Base-by-base conservation (phyloP, 805 yeast species). In the Yarrowia deformans region DNA sequence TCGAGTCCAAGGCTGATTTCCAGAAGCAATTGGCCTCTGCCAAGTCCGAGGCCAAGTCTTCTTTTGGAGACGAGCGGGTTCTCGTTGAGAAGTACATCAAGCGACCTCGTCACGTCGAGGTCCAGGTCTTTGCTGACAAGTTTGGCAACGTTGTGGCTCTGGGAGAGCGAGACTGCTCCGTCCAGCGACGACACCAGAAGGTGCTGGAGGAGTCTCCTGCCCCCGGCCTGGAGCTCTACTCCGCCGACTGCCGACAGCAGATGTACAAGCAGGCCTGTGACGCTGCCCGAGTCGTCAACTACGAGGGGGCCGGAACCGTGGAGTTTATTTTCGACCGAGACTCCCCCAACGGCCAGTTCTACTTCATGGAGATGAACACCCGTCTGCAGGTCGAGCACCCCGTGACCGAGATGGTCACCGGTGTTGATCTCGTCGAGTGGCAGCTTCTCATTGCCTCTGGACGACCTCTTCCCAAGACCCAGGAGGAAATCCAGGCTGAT, bases 331-430 rank as follows among this genome's bases (percentile, higher is more conserved):
- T 84, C 72, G 88, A 84, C 74, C 83, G 83, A 73, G 80, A 75
- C 69, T 76, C 86, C 58, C 56, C 56, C 56, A 16, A 1, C 37
- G 84, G 82, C 70, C 84, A 82, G 73, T 84, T 84, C 74, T 85
- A 83, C 77, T 84, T 84, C 75, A 82, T 84, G 80, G 88, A 84
- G 73, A 86, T 84, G 76, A 84, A 84, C 73, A 86, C 88, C 23
- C 80, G 88, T 70, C 81, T 84, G 70, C 88, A 84, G 74, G 88
- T 84, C 32, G 88, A 84, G 76, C 88, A 84, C 72, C 87, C 87
- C 9, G 84, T 84, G 69, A 84, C 88, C 37, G 88, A 84, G 74
- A 82, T 81, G 82, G 87, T 84, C 34, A 83, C 85, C 35, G 85
- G 85, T 6, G 81, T 83, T 67, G 88, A 84, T 74, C 79, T 84